Conservation (phyloP, 805 yeast genomes). For the Cyberlindnera nakhonratchasimensis region DNA sequence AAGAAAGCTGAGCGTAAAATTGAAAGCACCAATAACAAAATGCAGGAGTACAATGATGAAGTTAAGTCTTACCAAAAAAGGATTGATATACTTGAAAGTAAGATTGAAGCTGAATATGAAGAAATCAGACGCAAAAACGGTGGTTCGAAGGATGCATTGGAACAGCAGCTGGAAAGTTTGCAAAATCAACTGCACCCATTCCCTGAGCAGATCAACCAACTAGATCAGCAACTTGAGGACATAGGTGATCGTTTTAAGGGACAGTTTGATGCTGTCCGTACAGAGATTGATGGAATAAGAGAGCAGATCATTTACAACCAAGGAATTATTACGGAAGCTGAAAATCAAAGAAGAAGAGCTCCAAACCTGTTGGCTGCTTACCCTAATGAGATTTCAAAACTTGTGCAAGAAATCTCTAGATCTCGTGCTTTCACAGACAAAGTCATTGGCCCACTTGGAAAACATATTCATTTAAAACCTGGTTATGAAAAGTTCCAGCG, state of each 20-base stretch:
- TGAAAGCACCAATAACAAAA: conserved; percentile 21
- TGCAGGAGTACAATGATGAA: conserved; percentile 18
- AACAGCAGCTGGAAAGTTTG: conserved; percentile 11
- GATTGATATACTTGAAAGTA: conserved; percentile 16
- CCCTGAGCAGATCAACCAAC: neutral
- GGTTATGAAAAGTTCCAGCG: conserved; percentile 55
- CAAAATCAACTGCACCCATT: neutral
- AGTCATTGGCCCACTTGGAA: conserved; percentile 85
- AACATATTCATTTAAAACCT: conserved; percentile 50
- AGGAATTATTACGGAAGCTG: neutral
- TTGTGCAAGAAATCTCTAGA: conserved; percentile 22
- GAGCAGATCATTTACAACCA: conserved; percentile 7
- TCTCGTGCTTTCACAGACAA: conserved; percentile 36
- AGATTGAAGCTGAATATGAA: conserved; percentile 25
- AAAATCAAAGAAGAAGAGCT: neutral
- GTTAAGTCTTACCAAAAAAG: conserved; percentile 19
- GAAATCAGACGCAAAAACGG: conserved; percentile 29
- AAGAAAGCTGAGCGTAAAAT: conserved; percentile 9
- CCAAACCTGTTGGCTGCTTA: conserved; percentile 17
- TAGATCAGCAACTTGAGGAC: conserved; percentile 3
- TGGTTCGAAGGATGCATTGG: conserved; percentile 23
- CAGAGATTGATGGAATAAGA: conserved; percentile 10
- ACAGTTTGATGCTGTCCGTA: conserved; percentile 3
- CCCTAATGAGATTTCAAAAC: neutral
- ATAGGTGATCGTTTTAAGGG: conserved; percentile 7